These are phyloP conservation scores for Chenopodium album DNA, from an alignment of 148 eudicot genomes.

Conservation along the genomic window DNA sequence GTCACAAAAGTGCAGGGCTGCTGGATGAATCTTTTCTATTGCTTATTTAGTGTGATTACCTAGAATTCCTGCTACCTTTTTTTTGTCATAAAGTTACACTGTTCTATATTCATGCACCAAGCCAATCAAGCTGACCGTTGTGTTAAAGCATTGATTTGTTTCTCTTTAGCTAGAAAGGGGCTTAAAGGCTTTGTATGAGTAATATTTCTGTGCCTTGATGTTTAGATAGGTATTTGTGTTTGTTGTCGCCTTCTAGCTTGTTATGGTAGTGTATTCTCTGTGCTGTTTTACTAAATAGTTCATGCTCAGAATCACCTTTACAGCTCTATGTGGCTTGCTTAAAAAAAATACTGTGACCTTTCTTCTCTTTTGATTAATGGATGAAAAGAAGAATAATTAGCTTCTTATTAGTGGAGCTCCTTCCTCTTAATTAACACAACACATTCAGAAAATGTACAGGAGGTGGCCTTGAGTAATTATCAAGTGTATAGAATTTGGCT, in stretches of 20 bases:
- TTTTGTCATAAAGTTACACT: background rate
- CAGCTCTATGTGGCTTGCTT: background rate
- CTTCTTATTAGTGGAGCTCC: background rate
- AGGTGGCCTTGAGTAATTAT: background rate
- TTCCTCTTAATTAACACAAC: background rate
- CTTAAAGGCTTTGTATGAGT: background rate
- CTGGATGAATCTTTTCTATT: background rate
- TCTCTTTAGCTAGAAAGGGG: background rate
- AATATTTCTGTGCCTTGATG: background rate
- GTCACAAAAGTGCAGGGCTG: constrained; percentile 2
- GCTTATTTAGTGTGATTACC: background rate
- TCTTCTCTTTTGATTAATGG: background rate
- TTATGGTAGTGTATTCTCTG: background rate
- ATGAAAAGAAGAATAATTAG: background rate
- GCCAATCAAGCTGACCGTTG: background rate
- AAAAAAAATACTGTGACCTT: background rate
- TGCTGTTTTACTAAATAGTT: background rate
- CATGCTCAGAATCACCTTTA: background rate
- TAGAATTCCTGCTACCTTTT: background rate
- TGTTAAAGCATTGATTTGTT: background rate
- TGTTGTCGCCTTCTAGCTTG: background rate
- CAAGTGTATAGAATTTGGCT: background rate
- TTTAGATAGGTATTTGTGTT: background rate
- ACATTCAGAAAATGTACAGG: background rate
- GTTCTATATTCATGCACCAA: constrained; percentile 2